A percentile compares a stretch with the other conserved stretches of the same genome.
phyloP scores from a whole-genome alignment of 306 rosid genomes.

The Oemleria cerasiformis region DNA sequence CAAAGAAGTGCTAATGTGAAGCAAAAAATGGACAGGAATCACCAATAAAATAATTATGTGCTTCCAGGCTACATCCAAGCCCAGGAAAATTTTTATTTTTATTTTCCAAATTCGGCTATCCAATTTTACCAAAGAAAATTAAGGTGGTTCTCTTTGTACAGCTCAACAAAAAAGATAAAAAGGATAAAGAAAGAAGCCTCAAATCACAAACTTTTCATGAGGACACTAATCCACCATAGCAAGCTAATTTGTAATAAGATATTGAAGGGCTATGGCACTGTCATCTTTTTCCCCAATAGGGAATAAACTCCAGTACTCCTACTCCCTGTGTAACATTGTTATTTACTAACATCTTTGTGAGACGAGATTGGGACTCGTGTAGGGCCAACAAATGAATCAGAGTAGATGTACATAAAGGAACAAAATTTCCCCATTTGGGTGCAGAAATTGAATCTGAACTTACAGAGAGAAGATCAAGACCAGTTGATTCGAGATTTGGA shows the following conservation, averaged over 20 bases:
- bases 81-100: too few species aligned
- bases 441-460: conserved; percentile 32
- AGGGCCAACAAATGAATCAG: neutral
- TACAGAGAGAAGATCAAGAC: conserved; percentile 88
- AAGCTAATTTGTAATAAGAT: too few species aligned
- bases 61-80: neutral
- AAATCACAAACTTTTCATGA: too few species aligned
- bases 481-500: conserved; percentile 81
- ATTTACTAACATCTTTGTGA: neutral
- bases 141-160: conserved; percentile 1
- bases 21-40: neutral
- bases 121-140: neutral
- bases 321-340: neutral
- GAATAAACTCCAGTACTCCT: neutral
- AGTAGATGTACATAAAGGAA: neutral
- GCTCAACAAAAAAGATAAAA: too few species aligned
- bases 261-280: too few species aligned
- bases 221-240: too few species aligned
- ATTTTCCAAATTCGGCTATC: neutral
- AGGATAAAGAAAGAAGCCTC: too few species aligned
- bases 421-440: neutral
- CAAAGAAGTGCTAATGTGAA: neutral
- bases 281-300: neutral
- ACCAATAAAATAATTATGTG: neutral
- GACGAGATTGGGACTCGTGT: neutral